These are phyloP conservation scores for Chytridiales sp. DNA, from an alignment of 371 early-diverging fungal genomes.

Conservation along the genomic window DNA sequence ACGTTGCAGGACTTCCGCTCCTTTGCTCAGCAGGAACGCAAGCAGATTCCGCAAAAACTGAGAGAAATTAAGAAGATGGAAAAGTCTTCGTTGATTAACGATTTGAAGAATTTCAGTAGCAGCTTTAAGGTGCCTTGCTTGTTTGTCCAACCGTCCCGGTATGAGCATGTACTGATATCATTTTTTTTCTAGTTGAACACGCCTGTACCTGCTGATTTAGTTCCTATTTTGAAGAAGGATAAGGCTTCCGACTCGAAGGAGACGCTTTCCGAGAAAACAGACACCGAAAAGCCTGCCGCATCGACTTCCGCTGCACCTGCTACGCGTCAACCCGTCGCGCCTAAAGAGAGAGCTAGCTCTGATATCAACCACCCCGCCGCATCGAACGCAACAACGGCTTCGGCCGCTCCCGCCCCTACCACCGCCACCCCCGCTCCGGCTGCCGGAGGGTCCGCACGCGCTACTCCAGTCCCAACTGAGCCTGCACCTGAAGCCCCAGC, in stretches of 20 bases:
- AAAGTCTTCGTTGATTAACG: slow-evolving; percentile 73
- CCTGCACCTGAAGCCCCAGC: slow-evolving; percentile 20
- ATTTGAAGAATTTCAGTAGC: slow-evolving; percentile 75
- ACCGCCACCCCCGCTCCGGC: slow-evolving; percentile 21
- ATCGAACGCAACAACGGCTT: background rate
- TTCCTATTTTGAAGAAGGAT: slow-evolving; percentile 59
- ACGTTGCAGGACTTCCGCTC: slow-evolving; percentile 63
- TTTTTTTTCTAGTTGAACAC: slow-evolving; percentile 52
- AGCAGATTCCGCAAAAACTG: slow-evolving; percentile 74
- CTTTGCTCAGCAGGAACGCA: slow-evolving; percentile 76
- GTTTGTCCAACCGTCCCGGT: background rate
- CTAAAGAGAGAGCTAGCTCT: slow-evolving; percentile 7
- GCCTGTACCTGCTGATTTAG: slow-evolving; percentile 74
- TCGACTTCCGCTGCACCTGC: slow-evolving; percentile 15
- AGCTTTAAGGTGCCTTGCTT: slow-evolving; percentile 60
- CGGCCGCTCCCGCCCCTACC: slow-evolving; percentile 3
- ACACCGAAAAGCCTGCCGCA: slow-evolving; percentile 12
- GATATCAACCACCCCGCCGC: slow-evolving; percentile 8
- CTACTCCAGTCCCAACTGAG: too few relatives aligned
- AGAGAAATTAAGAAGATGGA: slow-evolving; percentile 70
- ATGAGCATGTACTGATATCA: background rate
- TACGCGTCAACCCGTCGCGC: too few relatives aligned
- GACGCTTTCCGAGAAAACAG: slow-evolving; percentile 5
- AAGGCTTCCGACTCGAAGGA: slow-evolving; percentile 5
- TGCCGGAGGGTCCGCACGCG: slow-evolving; percentile 18